Percentiles rank a stretch among this genome's conserved stretches.
Conservation (phyloP, 371 early-diverging fungal species). For the Lichtheimia corymbifera region DNA sequence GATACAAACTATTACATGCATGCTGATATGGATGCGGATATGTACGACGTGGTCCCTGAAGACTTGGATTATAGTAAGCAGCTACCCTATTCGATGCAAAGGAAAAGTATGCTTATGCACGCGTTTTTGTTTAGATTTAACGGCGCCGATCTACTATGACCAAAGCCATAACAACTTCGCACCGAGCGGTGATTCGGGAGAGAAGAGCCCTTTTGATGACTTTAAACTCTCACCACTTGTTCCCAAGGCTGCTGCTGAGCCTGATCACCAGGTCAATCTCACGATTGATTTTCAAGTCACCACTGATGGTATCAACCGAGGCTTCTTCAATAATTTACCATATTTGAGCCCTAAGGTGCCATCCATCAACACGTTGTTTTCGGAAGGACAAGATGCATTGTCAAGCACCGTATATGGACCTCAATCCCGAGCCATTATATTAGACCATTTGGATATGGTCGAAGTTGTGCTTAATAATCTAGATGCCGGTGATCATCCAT, state of each 20-base stretch:
- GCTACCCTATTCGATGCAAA: no score
- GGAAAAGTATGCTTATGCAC: neutral
- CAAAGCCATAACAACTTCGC: conserved; percentile 33
- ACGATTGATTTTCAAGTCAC: conserved; percentile 65
- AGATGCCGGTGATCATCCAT: conserved; percentile 44
- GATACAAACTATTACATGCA: conserved; percentile 69
- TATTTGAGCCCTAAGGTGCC: conserved; percentile 72
- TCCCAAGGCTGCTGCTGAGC: conserved; percentile 33
- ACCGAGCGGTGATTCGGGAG: conserved; percentile 32
- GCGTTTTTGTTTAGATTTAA: conserved; percentile 33
- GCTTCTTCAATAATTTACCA: conserved; percentile 79
- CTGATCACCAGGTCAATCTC: conserved; percentile 56
- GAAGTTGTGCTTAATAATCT: conserved; percentile 66
- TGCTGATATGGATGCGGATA: conserved; percentile 73
- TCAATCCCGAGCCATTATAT: conserved; percentile 50
- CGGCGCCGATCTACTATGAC: conserved; percentile 59
- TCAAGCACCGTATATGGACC: conserved; percentile 66
- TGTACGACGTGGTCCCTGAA: conserved; percentile 71
- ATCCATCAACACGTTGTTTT: conserved; percentile 66
- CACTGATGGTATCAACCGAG: conserved; percentile 78
- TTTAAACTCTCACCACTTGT: conserved; percentile 44
- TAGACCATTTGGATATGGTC: conserved; percentile 53
- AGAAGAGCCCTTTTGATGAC: conserved; percentile 52
- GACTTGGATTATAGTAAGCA: conserved; percentile 48
- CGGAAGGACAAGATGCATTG: conserved; percentile 56